Conservation (phyloP, 1,284 basidiomycete species). For the Boletellus sp. region DNA sequence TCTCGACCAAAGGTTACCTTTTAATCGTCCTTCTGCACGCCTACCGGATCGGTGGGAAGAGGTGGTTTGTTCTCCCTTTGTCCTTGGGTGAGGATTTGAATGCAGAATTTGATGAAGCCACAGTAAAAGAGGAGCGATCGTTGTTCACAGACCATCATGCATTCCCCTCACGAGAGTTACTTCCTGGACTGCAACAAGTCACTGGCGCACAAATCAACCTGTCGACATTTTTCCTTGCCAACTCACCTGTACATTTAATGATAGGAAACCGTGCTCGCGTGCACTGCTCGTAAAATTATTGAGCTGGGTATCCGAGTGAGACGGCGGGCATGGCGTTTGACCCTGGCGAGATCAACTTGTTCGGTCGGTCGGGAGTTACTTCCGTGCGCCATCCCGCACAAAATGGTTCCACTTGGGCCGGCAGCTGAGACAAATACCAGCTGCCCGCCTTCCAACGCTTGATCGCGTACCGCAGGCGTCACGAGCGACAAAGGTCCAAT, state of each 20-base stretch:
- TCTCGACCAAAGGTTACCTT: constrained; percentile 43
- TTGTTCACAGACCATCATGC: too few relatives aligned
- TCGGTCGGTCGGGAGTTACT: constrained; percentile 12
- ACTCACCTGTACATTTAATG: constrained; percentile 85
- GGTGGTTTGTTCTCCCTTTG: constrained; percentile 87
- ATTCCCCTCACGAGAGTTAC: constrained; percentile 61
- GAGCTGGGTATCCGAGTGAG: too few relatives aligned
- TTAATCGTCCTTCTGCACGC: not conserved
- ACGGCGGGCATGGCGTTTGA: too few relatives aligned
- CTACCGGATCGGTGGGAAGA: constrained; percentile 83
- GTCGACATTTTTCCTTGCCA: constrained; percentile 42
- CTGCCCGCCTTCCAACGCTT: constrained; percentile 34
- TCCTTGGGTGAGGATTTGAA: constrained; percentile 84
- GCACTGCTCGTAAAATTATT: too few relatives aligned
- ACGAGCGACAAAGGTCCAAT: constrained; percentile 77
- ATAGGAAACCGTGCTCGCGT: constrained; percentile 45
- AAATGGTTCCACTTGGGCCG: constrained; percentile 70
- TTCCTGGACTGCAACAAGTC: constrained; percentile 79
- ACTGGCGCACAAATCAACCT: constrained; percentile 36
- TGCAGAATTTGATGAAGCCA: constrained; percentile 68
- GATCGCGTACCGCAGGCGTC: constrained; percentile 93
- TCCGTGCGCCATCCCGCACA: constrained; percentile 46
- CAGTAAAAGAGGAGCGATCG: not conserved
- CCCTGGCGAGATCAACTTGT: too few relatives aligned
- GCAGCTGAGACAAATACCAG: too few relatives aligned